phyloP scores from a whole-genome alignment of 2,329 filamentous ascomycete species.

The Fusarium fracticaudum region DNA sequence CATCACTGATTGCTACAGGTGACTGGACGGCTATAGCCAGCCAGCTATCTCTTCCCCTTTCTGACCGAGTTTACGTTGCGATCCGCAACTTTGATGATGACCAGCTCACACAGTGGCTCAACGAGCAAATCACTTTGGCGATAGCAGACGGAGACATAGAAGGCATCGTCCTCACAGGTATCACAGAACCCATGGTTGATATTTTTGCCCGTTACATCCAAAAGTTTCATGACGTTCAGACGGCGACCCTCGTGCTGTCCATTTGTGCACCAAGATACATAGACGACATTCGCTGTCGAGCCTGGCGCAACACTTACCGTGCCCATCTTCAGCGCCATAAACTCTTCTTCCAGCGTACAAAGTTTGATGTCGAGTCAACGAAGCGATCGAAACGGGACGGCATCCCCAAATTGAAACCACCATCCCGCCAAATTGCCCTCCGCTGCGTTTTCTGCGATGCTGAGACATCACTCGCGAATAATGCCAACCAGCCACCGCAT shows the following conservation, averaged over 20 bases:
- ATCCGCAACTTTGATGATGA: conserved; percentile 72
- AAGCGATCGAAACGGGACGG: conserved; percentile 73
- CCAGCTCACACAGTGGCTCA: conserved; percentile 73
- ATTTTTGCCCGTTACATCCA: conserved; percentile 80
- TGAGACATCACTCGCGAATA: conserved; percentile 61
- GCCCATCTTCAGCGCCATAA: conserved; percentile 78
- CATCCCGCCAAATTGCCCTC: conserved; percentile 76
- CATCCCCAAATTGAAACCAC: conserved; percentile 52
- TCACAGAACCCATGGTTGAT: conserved; percentile 77
- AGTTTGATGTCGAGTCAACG: conserved; percentile 81
- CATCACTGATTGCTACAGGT: conserved; percentile 78
- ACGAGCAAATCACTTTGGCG: conserved; percentile 69
- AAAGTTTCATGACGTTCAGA: conserved; percentile 81
- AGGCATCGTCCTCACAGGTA: conserved; percentile 80
- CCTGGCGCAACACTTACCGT: conserved; percentile 78
- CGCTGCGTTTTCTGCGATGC: conserved; percentile 81
- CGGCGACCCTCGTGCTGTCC: conserved; percentile 77
- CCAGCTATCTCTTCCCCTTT: conserved; percentile 76
- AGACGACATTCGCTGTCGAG: conserved; percentile 77
- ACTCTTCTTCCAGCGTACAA: conserved; percentile 77
- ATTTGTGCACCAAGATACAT: conserved; percentile 81
- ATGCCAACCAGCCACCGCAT: conserved; percentile 25
- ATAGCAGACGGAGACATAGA: conserved; percentile 76
- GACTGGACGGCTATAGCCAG: conserved; percentile 80
- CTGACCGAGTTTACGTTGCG: conserved; percentile 79